These are phyloP conservation scores for Penicillium sp. DNA, from an alignment of 2,329 filamentous ascomycete genomes.

Conservation along the genomic window DNA sequence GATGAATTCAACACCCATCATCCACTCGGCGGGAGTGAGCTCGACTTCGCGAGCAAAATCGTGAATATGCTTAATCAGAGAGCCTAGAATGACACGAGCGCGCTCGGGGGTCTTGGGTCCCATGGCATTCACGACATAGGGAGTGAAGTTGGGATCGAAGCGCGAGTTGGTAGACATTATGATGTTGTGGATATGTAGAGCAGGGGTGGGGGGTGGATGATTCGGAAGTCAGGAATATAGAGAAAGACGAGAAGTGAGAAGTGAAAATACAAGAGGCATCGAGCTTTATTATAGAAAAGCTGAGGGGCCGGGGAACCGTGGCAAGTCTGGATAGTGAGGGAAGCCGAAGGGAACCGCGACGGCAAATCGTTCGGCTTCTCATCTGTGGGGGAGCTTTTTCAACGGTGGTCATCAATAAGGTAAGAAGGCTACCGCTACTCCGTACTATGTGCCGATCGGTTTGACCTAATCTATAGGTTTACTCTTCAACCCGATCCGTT, in stretches of 20 bases:
- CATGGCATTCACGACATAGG: constrained; percentile 67
- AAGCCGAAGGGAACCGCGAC: not conserved
- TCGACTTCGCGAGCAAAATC: constrained; percentile 74
- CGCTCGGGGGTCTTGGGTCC: constrained; percentile 63
- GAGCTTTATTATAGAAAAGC: not conserved
- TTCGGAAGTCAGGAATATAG: not conserved
- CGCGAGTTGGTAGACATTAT: constrained; percentile 22
- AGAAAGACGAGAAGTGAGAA: not conserved
- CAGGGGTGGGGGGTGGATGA: not conserved
- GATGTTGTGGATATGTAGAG: constrained; percentile 1
- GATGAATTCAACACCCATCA: constrained; percentile 67
- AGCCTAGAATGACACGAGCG: constrained; percentile 58
- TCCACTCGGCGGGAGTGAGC: constrained; percentile 71
- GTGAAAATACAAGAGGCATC: not conserved
- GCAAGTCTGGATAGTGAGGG: not conserved
- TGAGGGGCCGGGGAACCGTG: not conserved
- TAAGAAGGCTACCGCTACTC: not conserved
- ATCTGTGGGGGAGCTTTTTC: not conserved
- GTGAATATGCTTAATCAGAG: constrained; percentile 67
- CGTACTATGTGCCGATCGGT: not conserved
- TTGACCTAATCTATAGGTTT: not conserved
- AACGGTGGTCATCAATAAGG: not conserved
- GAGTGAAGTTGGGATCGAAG: constrained; percentile 68
- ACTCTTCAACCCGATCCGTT: not conserved
- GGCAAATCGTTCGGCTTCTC: not conserved